Evolutionary conservation across 2,329 filamentous ascomycete species (phyloP), one percentile per base, ranked within the genome.

Genomic region (Xylaria digitata): DNA sequence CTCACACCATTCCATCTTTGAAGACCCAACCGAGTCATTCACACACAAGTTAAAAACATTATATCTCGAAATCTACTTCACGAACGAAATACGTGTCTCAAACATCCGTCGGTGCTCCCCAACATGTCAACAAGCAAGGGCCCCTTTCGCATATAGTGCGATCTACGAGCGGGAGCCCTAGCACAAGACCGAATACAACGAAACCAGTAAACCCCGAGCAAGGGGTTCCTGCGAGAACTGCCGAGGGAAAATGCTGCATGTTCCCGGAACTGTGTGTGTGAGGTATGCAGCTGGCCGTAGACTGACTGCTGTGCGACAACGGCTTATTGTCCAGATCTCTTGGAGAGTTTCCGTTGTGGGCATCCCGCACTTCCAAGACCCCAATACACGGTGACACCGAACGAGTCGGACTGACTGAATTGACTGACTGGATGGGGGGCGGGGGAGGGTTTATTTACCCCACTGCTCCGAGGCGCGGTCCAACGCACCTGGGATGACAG

Each of bases 401-500:
- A 26, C 26, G n/a, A 50, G 30, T 42, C 60, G 37, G 54, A 59
- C 37, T 40, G 37, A 15, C 61, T 8, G 11, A 37, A 37, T 11
- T 8, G 34, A 13, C 26, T 26, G 26, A 26, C 26, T 19, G 34
- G 45, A 34, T 42, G 53, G 19, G 19, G 26, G 26, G 26, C 26
- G 26, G 26, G 26, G 26, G 26, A 26, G 26, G 26, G 26, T 26
- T 26, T 26, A 34, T 15, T 19, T 55, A 34, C 21, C 30, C 34
- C 40, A 15, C 21, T 55, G 17, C 43, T 21, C 19, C 34, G 50
- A 50, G 21, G 52, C 11, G 45, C 15, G 19, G 52, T 56, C 57
- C 48, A 19, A 56, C 57, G 9, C 45, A 37, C 26, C 32, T 52
- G 11, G 43, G 50, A 45, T 50, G 58, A 53, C 46, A 23, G 52